phyloP scores from a whole-genome alignment of 192 early-diverging fungal genomes.

The Coemansia sp. region DNA sequence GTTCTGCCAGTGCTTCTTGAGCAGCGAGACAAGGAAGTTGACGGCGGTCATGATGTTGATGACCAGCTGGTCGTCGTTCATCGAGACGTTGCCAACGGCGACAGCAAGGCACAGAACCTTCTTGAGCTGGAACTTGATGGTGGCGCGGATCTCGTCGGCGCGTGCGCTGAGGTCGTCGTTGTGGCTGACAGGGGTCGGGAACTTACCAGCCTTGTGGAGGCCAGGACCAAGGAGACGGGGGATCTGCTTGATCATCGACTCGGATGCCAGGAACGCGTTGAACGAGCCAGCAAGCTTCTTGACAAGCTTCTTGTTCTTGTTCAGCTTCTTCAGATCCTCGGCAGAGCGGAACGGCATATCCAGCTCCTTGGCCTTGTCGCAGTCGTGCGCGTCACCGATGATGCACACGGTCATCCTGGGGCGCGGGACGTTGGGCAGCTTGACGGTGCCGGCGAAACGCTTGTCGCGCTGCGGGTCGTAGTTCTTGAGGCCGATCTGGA shows the following conservation, averaged over 20 bases:
- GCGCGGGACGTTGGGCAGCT: slow-evolving; percentile 92
- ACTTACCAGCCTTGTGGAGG: slow-evolving; percentile 99
- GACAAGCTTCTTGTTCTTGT: slow-evolving; percentile 99
- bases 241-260: slow-evolving; percentile 98
- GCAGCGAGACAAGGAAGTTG: slow-evolving; percentile 96
- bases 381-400: slow-evolving; percentile 94
- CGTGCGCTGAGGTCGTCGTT: slow-evolving; percentile 82
- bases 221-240: slow-evolving; percentile 97
- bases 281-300: slow-evolving; percentile 99
- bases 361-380: slow-evolving; percentile 91
- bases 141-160: slow-evolving; percentile 91
- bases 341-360: slow-evolving; percentile 89
- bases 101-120: slow-evolving; percentile 98
- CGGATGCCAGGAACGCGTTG: slow-evolving; percentile 97
- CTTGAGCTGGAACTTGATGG: slow-evolving; percentile 99
- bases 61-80: slow-evolving; percentile 93
- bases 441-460: slow-evolving; percentile 97
- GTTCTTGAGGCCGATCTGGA: slow-evolving; percentile 99
- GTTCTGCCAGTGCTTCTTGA: slow-evolving; percentile 99
- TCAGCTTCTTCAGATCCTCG: slow-evolving; percentile 98
- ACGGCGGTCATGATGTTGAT: slow-evolving; percentile 97
- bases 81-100: slow-evolving; percentile 91
- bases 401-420: slow-evolving; percentile 95
- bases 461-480: slow-evolving; percentile 99
- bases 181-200: slow-evolving; percentile 94